These are phyloP conservation scores for Obelidium mucronatum DNA, from an alignment of 192 early-diverging fungal species.

Conservation along the genomic window DNA sequence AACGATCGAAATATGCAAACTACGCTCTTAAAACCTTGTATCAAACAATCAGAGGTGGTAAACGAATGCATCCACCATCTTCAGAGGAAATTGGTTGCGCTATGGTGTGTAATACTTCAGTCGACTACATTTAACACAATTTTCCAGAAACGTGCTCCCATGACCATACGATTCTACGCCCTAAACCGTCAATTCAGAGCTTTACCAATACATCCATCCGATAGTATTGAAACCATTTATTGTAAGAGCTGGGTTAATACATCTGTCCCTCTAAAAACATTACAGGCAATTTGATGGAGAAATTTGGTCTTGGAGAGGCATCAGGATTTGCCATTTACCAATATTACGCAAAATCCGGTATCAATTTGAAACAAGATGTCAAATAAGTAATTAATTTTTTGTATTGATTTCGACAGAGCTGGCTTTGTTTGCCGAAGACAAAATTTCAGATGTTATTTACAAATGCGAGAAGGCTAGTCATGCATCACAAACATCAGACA, in stretches of 20 bases:
- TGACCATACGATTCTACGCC: conserved; percentile 51
- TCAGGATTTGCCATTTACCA: conserved; percentile 55
- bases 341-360: conserved; percentile 40
- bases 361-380: conserved; percentile 11
- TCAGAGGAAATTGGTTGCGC: conserved; percentile 47
- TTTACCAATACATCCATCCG: conserved; percentile 48
- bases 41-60: conserved; percentile 30
- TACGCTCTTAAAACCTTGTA: conserved; percentile 50
- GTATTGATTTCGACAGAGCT: conserved; percentile 35
- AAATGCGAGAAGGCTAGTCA: conserved; percentile 45
- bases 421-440: conserved; percentile 46
- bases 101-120: conserved; percentile 24
- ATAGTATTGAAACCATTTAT: conserved; percentile 46
- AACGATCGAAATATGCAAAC: conserved; percentile 49
- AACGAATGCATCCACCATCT: conserved; percentile 47
- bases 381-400: background rate
- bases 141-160: conserved; percentile 46
- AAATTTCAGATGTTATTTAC: conserved; percentile 50
- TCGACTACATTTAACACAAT: background rate
- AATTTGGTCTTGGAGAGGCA: conserved; percentile 41
- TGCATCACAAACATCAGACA: conserved; percentile 12
- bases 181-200: conserved; percentile 52
- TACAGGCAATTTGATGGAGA: conserved; percentile 45
- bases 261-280: conserved; percentile 1
- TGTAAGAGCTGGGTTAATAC: background rate